A percentile compares a stretch with the other conserved stretches of the same genome.
Evolutionary conservation across 495 filamentous ascomycete species (phyloP).

Genomic region (Diplogelasinospora grovesii): DNA sequence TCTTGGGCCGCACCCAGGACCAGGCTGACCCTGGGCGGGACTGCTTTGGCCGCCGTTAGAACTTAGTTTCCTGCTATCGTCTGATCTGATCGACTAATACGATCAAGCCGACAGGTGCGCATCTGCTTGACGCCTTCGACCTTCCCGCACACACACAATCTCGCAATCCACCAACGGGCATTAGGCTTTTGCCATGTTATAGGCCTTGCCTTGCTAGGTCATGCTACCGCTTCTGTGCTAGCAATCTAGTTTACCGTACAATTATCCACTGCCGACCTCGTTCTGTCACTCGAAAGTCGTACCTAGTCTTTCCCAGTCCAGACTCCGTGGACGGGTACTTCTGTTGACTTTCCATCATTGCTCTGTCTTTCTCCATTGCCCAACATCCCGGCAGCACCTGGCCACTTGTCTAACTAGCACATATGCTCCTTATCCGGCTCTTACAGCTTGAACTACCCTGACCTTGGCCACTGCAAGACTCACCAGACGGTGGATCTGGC

Average conservation of each 20-base stretch:
- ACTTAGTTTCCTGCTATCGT: constrained; percentile 12
- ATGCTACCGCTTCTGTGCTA: constrained; percentile 8
- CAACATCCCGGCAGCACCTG: constrained; percentile 4
- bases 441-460: constrained; percentile 5
- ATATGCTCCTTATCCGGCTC: constrained; percentile 10
- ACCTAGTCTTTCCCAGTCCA: constrained; percentile 13
- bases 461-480: not conserved
- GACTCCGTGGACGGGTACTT: constrained; percentile 7
- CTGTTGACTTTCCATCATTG: constrained; percentile 5
- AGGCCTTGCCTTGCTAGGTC: not conserved
- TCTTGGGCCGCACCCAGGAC: constrained; percentile 16
- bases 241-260: constrained; percentile 8
- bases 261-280: constrained; percentile 12
- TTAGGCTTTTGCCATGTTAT: constrained; percentile 6
- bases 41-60: constrained; percentile 14
- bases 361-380: constrained; percentile 10
- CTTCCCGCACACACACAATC: constrained; percentile 12
- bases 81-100: constrained; percentile 27
- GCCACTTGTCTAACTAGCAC: not conserved
- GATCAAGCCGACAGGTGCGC: constrained; percentile 14
- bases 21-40: constrained; percentile 19
- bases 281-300: constrained; percentile 6
- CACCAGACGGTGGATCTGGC: too few relatives aligned
- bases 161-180: constrained; percentile 7
- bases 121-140: constrained; percentile 9